These are phyloP conservation scores for Claviceps sp. DNA, from an alignment of 2,329 filamentous ascomycete genomes.

Conservation along the genomic window DNA sequence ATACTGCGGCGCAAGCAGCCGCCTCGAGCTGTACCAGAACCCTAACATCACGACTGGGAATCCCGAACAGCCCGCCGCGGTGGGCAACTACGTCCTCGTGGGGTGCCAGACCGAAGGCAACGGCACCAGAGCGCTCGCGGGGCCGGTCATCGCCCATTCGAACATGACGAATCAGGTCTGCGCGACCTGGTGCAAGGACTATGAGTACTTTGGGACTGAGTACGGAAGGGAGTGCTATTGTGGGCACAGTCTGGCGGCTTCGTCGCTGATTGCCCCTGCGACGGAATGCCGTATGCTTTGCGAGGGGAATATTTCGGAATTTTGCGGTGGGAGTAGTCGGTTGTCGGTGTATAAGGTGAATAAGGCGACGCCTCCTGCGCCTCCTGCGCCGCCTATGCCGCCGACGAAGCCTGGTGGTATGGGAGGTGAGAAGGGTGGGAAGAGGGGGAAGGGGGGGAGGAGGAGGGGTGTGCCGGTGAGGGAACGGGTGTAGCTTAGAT, in stretches of 20 bases:
- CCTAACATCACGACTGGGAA: slow-evolving; percentile 12
- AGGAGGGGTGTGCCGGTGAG: too few species aligned
- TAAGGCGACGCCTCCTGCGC: background rate
- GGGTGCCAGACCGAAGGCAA: slow-evolving; percentile 26
- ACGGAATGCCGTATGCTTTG: slow-evolving; percentile 29
- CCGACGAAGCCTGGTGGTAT: background rate
- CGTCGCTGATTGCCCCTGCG: slow-evolving; percentile 15
- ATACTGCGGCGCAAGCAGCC: slow-evolving; percentile 19
- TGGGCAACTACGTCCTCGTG: slow-evolving; percentile 19
- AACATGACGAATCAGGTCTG: slow-evolving; percentile 22
- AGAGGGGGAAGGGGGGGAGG: background rate
- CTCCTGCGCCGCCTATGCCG: background rate
- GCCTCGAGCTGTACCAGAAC: slow-evolving; percentile 22
- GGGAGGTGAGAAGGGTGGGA: background rate
- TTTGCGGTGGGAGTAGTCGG: slow-evolving; percentile 27
- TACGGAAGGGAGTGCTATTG: slow-evolving; percentile 26
- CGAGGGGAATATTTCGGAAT: slow-evolving; percentile 22
- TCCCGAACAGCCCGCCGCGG: slow-evolving; percentile 19
- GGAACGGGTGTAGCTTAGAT: too few species aligned
- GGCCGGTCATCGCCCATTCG: slow-evolving; percentile 11
- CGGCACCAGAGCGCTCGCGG: slow-evolving; percentile 19
- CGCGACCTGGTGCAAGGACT: slow-evolving; percentile 18
- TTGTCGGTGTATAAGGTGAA: slow-evolving; percentile 22
- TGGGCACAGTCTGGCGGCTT: slow-evolving; percentile 16
- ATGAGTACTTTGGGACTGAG: slow-evolving; percentile 23